Conservation (phyloP, 2,329 filamentous ascomycete genomes). For the Chrysoporthe deuterocubensis region DNA sequence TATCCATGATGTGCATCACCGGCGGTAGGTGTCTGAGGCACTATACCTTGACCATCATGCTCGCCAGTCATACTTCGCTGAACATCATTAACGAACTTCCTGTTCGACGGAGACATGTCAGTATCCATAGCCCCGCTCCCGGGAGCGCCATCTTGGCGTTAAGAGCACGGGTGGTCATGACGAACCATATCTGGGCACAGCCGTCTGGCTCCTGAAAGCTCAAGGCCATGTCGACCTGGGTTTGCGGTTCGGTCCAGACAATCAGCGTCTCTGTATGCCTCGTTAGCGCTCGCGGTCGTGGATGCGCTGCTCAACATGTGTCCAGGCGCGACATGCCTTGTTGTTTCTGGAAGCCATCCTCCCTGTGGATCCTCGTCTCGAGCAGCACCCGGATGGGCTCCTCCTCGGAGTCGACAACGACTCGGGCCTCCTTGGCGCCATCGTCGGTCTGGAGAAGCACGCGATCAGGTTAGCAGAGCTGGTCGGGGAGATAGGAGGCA, state of each 20-base stretch:
- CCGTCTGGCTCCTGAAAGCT: conserved; percentile 98
- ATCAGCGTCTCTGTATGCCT: conserved; percentile 81
- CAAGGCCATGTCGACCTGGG: conserved; percentile 92
- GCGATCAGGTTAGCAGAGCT: conserved; percentile 33
- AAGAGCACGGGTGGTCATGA: conserved; percentile 22
- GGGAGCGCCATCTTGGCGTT: background rate
- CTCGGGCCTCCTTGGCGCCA: conserved; percentile 78
- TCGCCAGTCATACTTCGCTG: conserved; percentile 73
- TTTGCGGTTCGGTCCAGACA: conserved; percentile 89
- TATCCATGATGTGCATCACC: conserved; percentile 33
- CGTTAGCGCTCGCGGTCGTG: conserved; percentile 37
- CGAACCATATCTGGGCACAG: conserved; percentile 87
- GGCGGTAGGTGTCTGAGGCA: background rate
- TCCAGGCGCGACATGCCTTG: conserved; percentile 69
- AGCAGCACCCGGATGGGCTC: conserved; percentile 81
- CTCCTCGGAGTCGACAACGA: conserved; percentile 93
- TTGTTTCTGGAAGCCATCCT: conserved; percentile 97
- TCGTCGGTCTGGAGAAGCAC: conserved; percentile 52
- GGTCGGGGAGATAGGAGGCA: conserved; percentile 4
- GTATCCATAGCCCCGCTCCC: conserved; percentile 14
- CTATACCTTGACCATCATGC: conserved; percentile 64
- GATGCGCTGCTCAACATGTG: conserved; percentile 31
- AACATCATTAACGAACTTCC: conserved; percentile 88
- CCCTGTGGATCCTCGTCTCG: conserved; percentile 87
- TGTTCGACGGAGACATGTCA: conserved; percentile 44